Base-by-base conservation (phyloP, 495 filamentous ascomycete genomes). In the Talaromyces adpressus region DNA sequence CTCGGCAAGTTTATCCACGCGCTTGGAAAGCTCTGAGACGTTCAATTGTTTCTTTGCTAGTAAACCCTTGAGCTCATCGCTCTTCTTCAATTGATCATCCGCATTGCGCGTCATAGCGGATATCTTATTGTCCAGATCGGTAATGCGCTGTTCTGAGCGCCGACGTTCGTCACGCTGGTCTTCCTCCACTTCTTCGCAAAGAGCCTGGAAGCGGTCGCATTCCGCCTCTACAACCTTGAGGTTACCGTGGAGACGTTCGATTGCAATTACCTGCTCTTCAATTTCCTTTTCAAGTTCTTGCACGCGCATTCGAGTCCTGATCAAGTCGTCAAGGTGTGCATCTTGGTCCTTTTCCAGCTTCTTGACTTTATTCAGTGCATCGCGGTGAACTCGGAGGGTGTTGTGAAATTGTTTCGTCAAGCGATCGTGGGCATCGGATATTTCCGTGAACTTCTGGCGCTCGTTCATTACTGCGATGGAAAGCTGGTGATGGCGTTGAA, bases 151-250 rank as follows among this genome's bases (percentile, higher is more conserved):
- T 9, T 41, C 36, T 16, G 36, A 41, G 11, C 0, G 1, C 36
- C 14, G 36, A 41, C 14, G 36, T 69, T 53, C 23, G 69, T 69
- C 20, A 77, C 76, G 22, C 70, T 70, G 47, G 4, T 41, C 36
- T 12, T 39, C 34, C 34, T 78, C 74, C 3, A 80, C 63, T 7
- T 58, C 36, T 29, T 77, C 72, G 3, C 92, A 81, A 7, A 91
- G 76, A 2, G 69, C 64, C 70, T 92, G 87, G 0, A 92, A 79
- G 54, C 81, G 76, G 18, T 75, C 75, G 3, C 91, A 78, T 61
- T 95, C 91, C 7, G 79, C 72, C 8, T 81, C 77, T 67, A 92
- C 92, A 12, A 79, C 79, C 18, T 84, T 77, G 0, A 91, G 79
- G 0, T 89, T 87, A 27, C 74, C 68, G 65, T 82, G 84, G 25